These are phyloP conservation scores for Malania oleifera DNA, from an alignment of 164 flowering plant genomes.

Conservation along the genomic window DNA sequence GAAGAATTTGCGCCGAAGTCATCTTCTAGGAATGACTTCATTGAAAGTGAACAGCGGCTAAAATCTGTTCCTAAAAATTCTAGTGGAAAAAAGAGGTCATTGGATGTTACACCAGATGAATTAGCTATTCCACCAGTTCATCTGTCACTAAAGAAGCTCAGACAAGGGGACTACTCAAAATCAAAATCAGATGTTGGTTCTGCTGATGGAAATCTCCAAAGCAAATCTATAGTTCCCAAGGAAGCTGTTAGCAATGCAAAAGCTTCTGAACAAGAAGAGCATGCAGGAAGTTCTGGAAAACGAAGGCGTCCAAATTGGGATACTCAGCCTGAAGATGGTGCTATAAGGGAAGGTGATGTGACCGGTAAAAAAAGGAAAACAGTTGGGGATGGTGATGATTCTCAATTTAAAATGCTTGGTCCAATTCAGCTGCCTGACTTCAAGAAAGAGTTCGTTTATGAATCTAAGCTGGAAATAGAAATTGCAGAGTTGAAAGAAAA, in stretches of 20 bases:
- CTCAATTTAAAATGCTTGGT: constrained; percentile 33
- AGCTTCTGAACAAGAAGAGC: constrained; percentile 18
- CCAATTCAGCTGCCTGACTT: constrained; percentile 39
- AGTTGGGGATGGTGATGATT: constrained; percentile 24
- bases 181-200: constrained; percentile 5
- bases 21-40: neutral
- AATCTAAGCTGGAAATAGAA: constrained; percentile 16
- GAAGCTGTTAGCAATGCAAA: constrained; percentile 5
- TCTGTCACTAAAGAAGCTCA: constrained; percentile 16
- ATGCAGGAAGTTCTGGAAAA: constrained; percentile 33
- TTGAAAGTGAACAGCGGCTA: neutral
- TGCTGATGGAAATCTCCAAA: neutral
- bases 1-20: constrained; percentile 2
- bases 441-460: constrained; percentile 4
- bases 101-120: constrained; percentile 12
- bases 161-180: constrained; percentile 16
- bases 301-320: constrained; percentile 30
- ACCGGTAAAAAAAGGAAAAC: constrained; percentile 29
- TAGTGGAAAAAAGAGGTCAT: constrained; percentile 20
- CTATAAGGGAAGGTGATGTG: constrained; percentile 17
- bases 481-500: constrained; percentile 14
- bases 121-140: constrained; percentile 4
- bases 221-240: constrained; percentile 6
- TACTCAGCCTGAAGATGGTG: constrained; percentile 14
- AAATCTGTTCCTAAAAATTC: constrained; percentile 9